These are phyloP conservation scores for Talaromyces sp. DNA, from an alignment of 2,329 filamentous ascomycete genomes.

Conservation along the genomic window DNA sequence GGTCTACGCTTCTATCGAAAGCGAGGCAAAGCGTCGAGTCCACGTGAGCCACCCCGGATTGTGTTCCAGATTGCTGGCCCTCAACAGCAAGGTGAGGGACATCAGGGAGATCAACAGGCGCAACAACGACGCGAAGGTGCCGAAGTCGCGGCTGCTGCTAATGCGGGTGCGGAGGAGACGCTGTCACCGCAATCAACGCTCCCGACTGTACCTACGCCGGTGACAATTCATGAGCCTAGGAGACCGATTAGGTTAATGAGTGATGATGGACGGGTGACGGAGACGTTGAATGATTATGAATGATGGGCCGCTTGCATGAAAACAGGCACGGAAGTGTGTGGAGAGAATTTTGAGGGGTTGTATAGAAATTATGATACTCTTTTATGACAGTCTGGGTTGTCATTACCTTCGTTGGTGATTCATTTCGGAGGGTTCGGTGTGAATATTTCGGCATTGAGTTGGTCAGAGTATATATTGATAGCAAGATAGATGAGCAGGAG, in stretches of 20 bases:
- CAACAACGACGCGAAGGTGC: not conserved
- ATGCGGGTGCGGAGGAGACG: not conserved
- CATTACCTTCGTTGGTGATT: not conserved
- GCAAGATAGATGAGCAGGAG: not conserved
- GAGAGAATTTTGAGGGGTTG: not conserved
- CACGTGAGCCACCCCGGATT: slow-evolving; percentile 15
- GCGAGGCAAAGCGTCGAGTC: slow-evolving; percentile 20
- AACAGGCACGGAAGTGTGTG: not conserved
- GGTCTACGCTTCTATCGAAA: slow-evolving; percentile 22
- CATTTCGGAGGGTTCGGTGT: not conserved
- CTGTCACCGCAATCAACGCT: slow-evolving; percentile 8
- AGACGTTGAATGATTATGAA: slow-evolving; percentile 17
- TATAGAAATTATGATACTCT: not conserved
- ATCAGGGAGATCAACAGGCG: not conserved
- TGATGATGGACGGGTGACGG: slow-evolving; percentile 16
- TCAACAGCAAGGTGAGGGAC: slow-evolving; percentile 22
- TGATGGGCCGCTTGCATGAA: not conserved
- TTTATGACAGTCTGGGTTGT: not conserved
- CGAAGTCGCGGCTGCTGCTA: not conserved
- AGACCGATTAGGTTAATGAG: slow-evolving; percentile 32
- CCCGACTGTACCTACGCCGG: slow-evolving; percentile 23
- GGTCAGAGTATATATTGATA: not conserved
- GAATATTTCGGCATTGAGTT: not conserved
- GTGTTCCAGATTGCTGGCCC: slow-evolving; percentile 26
- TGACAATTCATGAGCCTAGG: slow-evolving; percentile 28